phyloP scores from a whole-genome alignment of 257 asterid genomes.

The Solanum chmielewskii region DNA sequence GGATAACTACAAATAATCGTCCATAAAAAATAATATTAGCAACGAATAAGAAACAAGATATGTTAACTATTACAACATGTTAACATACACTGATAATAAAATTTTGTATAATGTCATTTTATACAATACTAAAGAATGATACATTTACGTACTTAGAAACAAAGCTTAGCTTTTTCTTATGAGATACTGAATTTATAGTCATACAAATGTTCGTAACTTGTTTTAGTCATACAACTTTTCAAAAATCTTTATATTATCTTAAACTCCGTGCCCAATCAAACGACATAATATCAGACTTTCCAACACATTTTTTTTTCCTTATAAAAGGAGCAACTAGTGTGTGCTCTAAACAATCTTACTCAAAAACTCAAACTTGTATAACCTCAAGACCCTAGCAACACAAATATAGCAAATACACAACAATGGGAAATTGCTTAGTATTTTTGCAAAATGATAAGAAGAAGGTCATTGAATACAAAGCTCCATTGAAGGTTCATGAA shows the following conservation, averaged over 20 bases:
- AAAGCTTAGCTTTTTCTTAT: neutral
- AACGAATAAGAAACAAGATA: neutral
- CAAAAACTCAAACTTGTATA: neutral
- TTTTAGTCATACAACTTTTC: neutral
- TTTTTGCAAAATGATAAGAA: constrained; percentile 39
- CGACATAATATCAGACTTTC: neutral
- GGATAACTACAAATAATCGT: neutral
- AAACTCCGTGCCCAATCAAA: accelerated
- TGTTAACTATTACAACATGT: no score
- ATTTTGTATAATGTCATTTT: neutral
- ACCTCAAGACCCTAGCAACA: neutral
- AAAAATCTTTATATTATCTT: neutral
- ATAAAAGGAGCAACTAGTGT: neutral
- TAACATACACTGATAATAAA: neutral
- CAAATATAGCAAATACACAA: neutral
- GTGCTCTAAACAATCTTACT: neutral
- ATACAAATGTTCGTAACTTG: neutral
- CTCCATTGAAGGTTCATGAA: constrained; percentile 39
- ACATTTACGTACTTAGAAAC: neutral
- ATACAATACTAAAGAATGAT: neutral
- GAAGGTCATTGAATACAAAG: constrained; percentile 36
- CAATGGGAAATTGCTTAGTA: constrained; percentile 50
- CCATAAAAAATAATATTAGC: neutral
- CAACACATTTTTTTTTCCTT: neutral
- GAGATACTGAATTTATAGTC: neutral